Base-by-base conservation (phyloP, 176 grass and related monocot genomes). In the Poa pratensis region DNA sequence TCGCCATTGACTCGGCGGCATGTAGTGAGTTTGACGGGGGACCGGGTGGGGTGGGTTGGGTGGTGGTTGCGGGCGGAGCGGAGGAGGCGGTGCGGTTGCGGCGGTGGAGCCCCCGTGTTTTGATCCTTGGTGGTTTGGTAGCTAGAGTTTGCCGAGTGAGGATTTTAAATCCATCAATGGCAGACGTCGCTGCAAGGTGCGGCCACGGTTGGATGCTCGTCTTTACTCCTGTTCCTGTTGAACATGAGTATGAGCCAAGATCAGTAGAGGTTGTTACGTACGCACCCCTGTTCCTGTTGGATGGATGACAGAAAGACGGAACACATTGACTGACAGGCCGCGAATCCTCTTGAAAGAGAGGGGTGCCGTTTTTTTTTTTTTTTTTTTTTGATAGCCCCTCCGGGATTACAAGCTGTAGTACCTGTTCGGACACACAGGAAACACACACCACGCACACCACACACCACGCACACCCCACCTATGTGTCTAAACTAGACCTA, bases 41-140 rank as follows among this genome's bases (percentile, higher is more conserved):
- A 3, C 35, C 6, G 39, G 2, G 30, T 59, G 57, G 32, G 46
- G 54, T 17, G 18, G 43, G 86, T 64, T 46, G 69, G 79, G 65
- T 34, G 37, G 87, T 69, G 50, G 82, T 65, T 88, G 68, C 81
- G 68, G 35, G 24, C 19, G 79, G 46, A 80, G 30, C 8, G 9
- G 40, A 43, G 80, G 18, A 37, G 58, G 65, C 42, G 74, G 65
- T 23, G 66, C 26, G 55, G 82, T 63, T 58, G 80, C 63, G 80
- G 74, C 65, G 77, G 64, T 88, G 77, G 87, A 81, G 82, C 87
- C 87, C 69, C 10, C 70, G 50, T 79, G 64, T 83, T 64, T 40
- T 66, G 32, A 48, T 48, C 45, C 43, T 11, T 14, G 45, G 0
- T 48, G 82, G 71, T 51, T 84, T 14, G 72, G 28, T 66, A 53